Percentiles rank a stretch among this genome's conserved stretches.
Evolutionary conservation across 2,329 filamentous ascomycete species (phyloP).

Genomic region (Colletotrichum horii): DNA sequence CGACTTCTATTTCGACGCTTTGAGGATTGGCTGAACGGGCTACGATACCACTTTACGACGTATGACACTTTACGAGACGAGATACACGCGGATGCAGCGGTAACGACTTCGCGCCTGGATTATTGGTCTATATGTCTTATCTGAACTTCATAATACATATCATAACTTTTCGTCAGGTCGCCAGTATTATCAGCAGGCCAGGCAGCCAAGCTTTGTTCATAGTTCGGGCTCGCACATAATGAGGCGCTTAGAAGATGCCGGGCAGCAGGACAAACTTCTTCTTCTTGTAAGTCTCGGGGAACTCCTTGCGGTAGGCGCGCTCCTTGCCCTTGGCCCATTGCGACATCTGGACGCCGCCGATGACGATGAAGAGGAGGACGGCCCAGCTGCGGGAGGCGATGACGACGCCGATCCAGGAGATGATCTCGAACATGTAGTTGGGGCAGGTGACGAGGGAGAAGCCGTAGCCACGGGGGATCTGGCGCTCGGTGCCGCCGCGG

Average conservation of each 20-base stretch:
- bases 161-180: background rate
- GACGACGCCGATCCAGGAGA: conserved; percentile 86
- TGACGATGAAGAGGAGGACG: conserved; percentile 75
- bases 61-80: background rate
- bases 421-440: conserved; percentile 93
- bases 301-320: conserved; percentile 85
- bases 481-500: conserved; percentile 81
- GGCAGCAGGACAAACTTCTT: conserved; percentile 88
- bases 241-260: conserved; percentile 65
- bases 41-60: conserved; percentile 24
- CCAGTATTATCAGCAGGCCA: background rate
- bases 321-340: conserved; percentile 93
- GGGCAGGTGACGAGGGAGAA: conserved; percentile 91
- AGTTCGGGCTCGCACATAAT: background rate
- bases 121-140: background rate
- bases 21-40: conserved; percentile 14
- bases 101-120: background rate
- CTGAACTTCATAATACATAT: background rate
- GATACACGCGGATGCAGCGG: background rate
- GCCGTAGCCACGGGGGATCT: conserved; percentile 85
- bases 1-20: conserved; percentile 39
- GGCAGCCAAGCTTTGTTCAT: background rate
- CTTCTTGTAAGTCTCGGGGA: conserved; percentile 92
- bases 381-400: conserved; percentile 80
- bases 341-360: conserved; percentile 81